Conservation (phyloP, 2,329 filamentous ascomycete species). For the Elsinoe perseae region DNA sequence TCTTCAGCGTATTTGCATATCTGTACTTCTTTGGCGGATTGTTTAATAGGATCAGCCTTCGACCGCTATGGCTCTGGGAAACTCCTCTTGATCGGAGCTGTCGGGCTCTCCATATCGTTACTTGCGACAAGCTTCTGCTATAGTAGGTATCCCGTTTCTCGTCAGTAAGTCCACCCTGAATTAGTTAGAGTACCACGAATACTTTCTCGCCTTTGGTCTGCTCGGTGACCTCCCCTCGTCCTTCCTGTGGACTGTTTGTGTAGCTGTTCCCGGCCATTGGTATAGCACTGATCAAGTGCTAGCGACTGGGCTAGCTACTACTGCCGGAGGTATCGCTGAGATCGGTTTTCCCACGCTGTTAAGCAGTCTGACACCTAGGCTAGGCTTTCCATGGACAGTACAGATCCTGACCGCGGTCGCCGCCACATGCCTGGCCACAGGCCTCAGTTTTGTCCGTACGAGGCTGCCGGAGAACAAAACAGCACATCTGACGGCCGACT, state of each 20-base stretch:
- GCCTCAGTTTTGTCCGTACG: constrained; percentile 46
- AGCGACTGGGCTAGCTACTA: background rate
- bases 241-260: constrained; percentile 72
- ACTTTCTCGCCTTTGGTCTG: constrained; percentile 69
- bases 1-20: background rate
- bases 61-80: background rate
- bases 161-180: background rate
- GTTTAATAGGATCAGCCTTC: background rate
- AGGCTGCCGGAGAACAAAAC: constrained; percentile 32
- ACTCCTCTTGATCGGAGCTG: background rate
- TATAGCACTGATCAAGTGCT: background rate
- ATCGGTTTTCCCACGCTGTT: constrained; percentile 58
- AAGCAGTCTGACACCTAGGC: constrained; percentile 43
- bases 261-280: constrained; percentile 69
- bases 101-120: background rate
- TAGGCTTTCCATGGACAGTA: constrained; percentile 53
- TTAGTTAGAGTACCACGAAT: constrained; percentile 60
- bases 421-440: constrained; percentile 49
- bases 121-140: background rate
- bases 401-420: constrained; percentile 53
- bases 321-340: constrained; percentile 34
- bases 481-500: constrained; percentile 25
- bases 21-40: background rate
- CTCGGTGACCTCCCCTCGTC: constrained; percentile 65
- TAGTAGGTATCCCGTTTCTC: background rate